Conservation (phyloP, 257 asterid genomes). For the Solanum bulbocastanum region DNA sequence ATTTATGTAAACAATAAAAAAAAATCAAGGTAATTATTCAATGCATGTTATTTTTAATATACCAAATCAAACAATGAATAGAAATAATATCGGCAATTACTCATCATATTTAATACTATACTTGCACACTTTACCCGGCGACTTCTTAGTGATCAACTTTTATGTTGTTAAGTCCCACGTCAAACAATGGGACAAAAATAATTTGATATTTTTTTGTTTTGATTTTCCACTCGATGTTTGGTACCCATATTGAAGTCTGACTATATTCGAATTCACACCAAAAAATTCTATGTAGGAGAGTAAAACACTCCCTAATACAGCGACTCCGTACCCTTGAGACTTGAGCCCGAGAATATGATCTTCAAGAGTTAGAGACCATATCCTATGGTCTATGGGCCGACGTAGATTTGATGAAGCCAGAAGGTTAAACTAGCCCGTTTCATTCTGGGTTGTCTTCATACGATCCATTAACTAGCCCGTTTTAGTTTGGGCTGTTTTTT, state of each 20-base stretch:
- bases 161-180: neutral
- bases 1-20: no score
- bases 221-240: no score
- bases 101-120: neutral
- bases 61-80: neutral
- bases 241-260: no score
- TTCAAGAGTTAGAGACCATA: neutral
- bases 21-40: no score
- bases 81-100: no score
- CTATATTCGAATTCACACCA: fast-evolving
- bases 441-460: neutral
- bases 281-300: fast-evolving
- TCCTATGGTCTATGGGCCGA: neutral
- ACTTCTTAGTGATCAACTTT: neutral
- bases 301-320: no score
- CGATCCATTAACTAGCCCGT: neutral
- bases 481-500: no score
- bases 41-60: no score
- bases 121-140: neutral
- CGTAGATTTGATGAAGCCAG: neutral
- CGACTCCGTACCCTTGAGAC: no score
- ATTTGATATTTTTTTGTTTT: neutral
- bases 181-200: neutral
- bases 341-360: no score
- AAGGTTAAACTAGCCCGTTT: neutral